phyloP scores from a whole-genome alignment of 1,284 basidiomycete genomes.

The Uromyces viciae-fabae region DNA sequence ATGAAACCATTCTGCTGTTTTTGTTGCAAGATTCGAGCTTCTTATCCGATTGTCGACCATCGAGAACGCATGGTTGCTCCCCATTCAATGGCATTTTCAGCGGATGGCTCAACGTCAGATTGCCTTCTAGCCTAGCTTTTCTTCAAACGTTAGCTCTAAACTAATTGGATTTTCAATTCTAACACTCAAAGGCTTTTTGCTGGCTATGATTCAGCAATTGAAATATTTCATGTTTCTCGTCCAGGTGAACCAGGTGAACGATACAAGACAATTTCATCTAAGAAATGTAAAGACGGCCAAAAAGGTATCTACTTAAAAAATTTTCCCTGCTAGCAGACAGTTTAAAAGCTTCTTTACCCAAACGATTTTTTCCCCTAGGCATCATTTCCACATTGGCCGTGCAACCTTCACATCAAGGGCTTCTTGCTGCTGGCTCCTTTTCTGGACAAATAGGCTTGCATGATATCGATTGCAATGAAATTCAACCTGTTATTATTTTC shows the following conservation, averaged over 20 bases:
- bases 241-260: slow-evolving; percentile 69
- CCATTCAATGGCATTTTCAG: slow-evolving; percentile 73
- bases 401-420: slow-evolving; percentile 64
- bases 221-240: slow-evolving; percentile 72
- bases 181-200: slow-evolving; percentile 68
- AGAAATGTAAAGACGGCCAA: slow-evolving; percentile 74
- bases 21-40: slow-evolving; percentile 68
- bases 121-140: background rate
- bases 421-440: slow-evolving; percentile 67
- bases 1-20: background rate
- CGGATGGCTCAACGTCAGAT: slow-evolving; percentile 64
- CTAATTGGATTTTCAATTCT: slow-evolving; percentile 24
- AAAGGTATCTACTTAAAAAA: slow-evolving; percentile 63
- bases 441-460: slow-evolving; percentile 70
- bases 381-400: slow-evolving; percentile 79
- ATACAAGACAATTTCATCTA: slow-evolving; percentile 69
- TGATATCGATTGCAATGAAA: slow-evolving; percentile 61
- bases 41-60: slow-evolving; percentile 84
- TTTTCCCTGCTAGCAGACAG: slow-evolving; percentile 24
- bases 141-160: background rate
- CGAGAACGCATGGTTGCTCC: slow-evolving; percentile 80
- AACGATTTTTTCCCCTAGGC: slow-evolving; percentile 59
- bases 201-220: slow-evolving; percentile 81
- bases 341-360: background rate
- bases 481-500: slow-evolving; percentile 44